A percentile compares a stretch with the other conserved stretches of the same genome.
Evolutionary conservation across 805 yeast genomes (phyloP).

Genomic region (Komagataella phaffii): DNA sequence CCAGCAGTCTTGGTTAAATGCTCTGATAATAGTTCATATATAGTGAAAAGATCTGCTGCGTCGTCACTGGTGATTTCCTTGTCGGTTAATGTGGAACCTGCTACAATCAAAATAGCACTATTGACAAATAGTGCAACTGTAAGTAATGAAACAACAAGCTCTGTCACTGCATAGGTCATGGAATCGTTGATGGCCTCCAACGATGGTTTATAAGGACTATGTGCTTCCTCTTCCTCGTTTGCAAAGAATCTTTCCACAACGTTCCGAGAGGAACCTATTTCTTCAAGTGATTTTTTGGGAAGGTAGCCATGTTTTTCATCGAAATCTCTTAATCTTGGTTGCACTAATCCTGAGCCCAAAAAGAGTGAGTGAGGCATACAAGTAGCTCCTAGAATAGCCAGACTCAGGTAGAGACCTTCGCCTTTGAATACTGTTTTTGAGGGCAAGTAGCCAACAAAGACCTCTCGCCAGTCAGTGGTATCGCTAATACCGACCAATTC

Average conservation of each 20-base stretch:
- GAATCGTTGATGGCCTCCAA: slow-evolving; percentile 69
- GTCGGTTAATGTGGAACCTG: slow-evolving; percentile 66
- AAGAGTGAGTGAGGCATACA: slow-evolving; percentile 92
- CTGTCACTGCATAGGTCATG: slow-evolving; percentile 70
- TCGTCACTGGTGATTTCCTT: slow-evolving; percentile 28
- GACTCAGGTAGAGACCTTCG: slow-evolving; percentile 63
- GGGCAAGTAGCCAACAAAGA: slow-evolving; percentile 60
- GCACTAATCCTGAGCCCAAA: slow-evolving; percentile 81
- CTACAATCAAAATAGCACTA: slow-evolving; percentile 79
- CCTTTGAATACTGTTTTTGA: slow-evolving; percentile 28
- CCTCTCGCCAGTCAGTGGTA: slow-evolving; percentile 38
- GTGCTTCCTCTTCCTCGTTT: slow-evolving; percentile 1
- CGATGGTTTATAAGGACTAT: slow-evolving; percentile 49
- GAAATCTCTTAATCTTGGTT: slow-evolving; percentile 68
- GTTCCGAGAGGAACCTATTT: slow-evolving; percentile 18
- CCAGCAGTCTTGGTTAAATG: slow-evolving; percentile 83
- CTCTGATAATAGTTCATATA: slow-evolving; percentile 53
- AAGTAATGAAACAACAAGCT: slow-evolving; percentile 67
- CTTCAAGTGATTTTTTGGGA: slow-evolving; percentile 12
- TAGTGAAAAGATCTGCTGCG: slow-evolving; percentile 66
- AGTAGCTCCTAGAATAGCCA: slow-evolving; percentile 87
- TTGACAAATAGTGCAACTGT: slow-evolving; percentile 89
- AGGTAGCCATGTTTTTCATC: slow-evolving; percentile 57
- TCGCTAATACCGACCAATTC: slow-evolving; percentile 60
- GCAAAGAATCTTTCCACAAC: slow-evolving; percentile 10